Conservation (phyloP, 352 stramenopile genomes). For the Peronosclerospora sorghi region DNA sequence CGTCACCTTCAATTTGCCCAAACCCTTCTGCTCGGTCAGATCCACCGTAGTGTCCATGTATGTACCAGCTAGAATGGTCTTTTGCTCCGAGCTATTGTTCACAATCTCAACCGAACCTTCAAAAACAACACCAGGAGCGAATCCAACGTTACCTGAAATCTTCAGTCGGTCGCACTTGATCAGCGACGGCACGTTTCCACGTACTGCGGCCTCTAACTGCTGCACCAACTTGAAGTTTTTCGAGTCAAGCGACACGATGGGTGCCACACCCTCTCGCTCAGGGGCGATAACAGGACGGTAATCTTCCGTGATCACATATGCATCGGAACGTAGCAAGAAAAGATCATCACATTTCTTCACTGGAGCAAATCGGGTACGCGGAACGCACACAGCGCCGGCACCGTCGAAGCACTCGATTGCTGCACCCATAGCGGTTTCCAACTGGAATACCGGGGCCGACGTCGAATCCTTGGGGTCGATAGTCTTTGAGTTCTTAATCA, state of each 20-base stretch:
- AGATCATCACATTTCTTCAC: constrained; percentile 86
- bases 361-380: constrained; percentile 79
- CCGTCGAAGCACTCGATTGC: constrained; percentile 83
- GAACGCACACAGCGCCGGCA: constrained; percentile 80
- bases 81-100: constrained; percentile 94
- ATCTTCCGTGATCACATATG: constrained; percentile 94
- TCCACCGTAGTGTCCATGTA: constrained; percentile 95
- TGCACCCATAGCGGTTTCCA: constrained; percentile 81
- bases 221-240: constrained; percentile 99
- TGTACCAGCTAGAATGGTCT: constrained; percentile 87
- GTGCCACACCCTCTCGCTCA: constrained; percentile 89
- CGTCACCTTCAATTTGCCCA: constrained; percentile 83
- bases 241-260: constrained; percentile 90
- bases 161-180: constrained; percentile 93
- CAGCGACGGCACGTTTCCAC: constrained; percentile 90
- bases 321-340: constrained; percentile 92
- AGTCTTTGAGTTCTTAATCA: constrained; percentile 86
- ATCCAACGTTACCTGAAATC: constrained; percentile 90
- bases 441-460: constrained; percentile 79
- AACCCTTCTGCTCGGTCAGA: constrained; percentile 86
- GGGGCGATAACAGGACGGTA: constrained; percentile 92
- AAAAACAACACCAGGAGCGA: constrained; percentile 88
- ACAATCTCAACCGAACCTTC: constrained; percentile 88
- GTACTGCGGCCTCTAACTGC: constrained; percentile 90
- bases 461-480: constrained; percentile 78